These are phyloP conservation scores for Exophiala bonariae DNA, from an alignment of 2,329 filamentous ascomycete genomes.

Conservation along the genomic window DNA sequence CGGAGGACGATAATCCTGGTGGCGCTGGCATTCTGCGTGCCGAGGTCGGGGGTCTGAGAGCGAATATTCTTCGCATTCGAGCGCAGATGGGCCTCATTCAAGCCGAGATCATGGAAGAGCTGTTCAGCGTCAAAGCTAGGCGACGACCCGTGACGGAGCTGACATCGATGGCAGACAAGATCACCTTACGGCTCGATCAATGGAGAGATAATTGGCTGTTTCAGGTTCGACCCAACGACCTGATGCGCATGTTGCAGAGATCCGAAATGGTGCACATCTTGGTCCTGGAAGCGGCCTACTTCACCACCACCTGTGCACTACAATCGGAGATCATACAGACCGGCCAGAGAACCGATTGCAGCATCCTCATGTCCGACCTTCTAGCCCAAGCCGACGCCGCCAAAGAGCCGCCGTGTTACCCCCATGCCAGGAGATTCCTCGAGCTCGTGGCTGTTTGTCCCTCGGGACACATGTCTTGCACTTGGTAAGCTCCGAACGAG, in stretches of 20 bases:
- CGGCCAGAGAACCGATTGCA: too few species aligned
- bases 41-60: conserved; percentile 80
- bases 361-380: too few species aligned
- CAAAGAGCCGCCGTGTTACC: too few species aligned
- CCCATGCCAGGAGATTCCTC: too few species aligned
- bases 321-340: not conserved
- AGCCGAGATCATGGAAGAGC: conserved; percentile 15
- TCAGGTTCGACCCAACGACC: conserved; percentile 5
- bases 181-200: conserved; percentile 7
- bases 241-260: conserved; percentile 10
- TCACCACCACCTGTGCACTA: conserved; percentile 8
- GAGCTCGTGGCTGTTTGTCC: too few species aligned
- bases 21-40: conserved; percentile 92
- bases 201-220: conserved; percentile 19
- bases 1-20: conserved; percentile 82
- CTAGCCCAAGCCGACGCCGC: too few species aligned
- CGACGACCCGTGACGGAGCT: not conserved
- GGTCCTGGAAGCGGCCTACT: conserved; percentile 17
- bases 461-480: too few species aligned
- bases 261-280: conserved; percentile 19
- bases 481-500: too few species aligned
- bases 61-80: conserved; percentile 91
- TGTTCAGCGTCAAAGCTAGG: not conserved
- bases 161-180: conserved; percentile 1
- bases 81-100: conserved; percentile 68